Base-by-base conservation (phyloP, 257 asterid species). In the Leptodermis oblonga region DNA sequence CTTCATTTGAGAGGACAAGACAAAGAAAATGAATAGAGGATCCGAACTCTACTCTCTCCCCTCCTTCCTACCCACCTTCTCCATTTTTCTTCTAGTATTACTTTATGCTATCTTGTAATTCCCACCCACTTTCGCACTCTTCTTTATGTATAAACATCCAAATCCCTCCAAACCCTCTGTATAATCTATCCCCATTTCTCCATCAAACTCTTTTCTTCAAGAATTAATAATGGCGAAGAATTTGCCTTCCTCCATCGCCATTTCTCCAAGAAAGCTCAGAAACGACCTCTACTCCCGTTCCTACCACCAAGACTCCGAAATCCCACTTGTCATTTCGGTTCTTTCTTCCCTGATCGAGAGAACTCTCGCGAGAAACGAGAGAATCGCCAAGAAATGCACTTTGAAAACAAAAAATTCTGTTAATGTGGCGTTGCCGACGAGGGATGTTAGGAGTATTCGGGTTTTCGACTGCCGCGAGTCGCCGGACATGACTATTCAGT, bases 311-410 rank as follows among this genome's bases (percentile, higher is more conserved):
- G 80, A 82, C 62, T 77, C 92, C 10, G 81, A 68, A 55, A 81
- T 82, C 37, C 99, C 99, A 28, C 56, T 86, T 31, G 99, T 90
- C 51, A 87, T 93, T n/a, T 90, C 96, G 0, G 99, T 93, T 63
- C 86, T 93, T 53, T 92, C 99, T 22, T 93, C 99, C 23, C 79
- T 93, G 1, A 90, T 93, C 3, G 99, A 90, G 31, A 81, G 99
- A 72, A 88, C 90, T 5, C 2, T 93, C 52, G 85, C 94, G 0
- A 82, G 99, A 67, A 93, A 90, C 31, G 74, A 80, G 41, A 88
- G 98, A 67, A 87, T 86, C 48, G 73, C 88, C 54, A 86, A 77
- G 70, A 81, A 76, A 65, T 74, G 71, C 70, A 77, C 74, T 67
- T 70, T 77, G 78, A 18, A 48, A 2, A 2, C 67, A 28, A 61